Evolutionary conservation across 2,329 filamentous ascomycete species (phyloP).

Genomic region (Xylaria sp.): DNA sequence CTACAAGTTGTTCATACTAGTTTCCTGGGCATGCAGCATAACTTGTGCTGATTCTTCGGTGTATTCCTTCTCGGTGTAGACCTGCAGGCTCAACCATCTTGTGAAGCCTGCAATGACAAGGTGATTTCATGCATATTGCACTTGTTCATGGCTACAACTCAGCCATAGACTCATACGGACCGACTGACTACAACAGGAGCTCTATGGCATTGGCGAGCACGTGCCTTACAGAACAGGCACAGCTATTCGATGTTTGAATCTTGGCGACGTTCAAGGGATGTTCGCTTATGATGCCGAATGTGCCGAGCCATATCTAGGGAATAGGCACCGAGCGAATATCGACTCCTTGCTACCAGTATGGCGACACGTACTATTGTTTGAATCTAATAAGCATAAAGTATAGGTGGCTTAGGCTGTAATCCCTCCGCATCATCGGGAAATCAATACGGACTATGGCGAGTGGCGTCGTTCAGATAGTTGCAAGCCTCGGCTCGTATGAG

Average conservation of each 20-base stretch:
- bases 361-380: background rate
- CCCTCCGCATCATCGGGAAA: background rate
- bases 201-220: background rate
- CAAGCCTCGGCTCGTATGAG: constrained; percentile 15
- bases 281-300: background rate
- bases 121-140: background rate
- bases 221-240: background rate
- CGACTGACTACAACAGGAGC: background rate
- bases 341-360: background rate
- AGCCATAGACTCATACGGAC: background rate
- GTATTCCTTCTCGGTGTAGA: background rate
- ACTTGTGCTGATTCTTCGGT: background rate
- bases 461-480: constrained; percentile 7
- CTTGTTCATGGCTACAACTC: background rate
- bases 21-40: background rate
- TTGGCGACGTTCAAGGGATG: background rate
- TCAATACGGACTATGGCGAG: constrained; percentile 2
- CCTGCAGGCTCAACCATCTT: constrained; percentile 9
- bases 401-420: constrained; percentile 9
- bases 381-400: constrained; percentile 1
- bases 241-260: background rate
- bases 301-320: background rate
- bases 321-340: constrained; percentile 2
- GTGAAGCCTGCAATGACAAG: background rate
- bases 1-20: background rate